phyloP scores from a whole-genome alignment of 2,329 filamentous ascomycete genomes.

The Colletotrichum chrysophilum region DNA sequence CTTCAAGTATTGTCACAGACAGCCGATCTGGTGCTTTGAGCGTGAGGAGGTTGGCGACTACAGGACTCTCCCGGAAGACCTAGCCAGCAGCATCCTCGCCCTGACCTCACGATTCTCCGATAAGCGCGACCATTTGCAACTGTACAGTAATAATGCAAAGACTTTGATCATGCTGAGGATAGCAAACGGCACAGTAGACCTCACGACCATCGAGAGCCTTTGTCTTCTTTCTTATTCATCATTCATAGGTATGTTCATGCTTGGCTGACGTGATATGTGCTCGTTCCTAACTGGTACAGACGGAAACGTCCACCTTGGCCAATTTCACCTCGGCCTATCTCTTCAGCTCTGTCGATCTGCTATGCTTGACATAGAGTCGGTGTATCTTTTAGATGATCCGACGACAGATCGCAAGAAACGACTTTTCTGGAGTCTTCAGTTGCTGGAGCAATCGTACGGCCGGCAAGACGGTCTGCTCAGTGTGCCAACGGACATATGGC shows the following conservation, averaged over 20 bases:
- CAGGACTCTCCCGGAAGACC: constrained; percentile 40
- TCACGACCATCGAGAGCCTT: constrained; percentile 55
- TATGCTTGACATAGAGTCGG: constrained; percentile 48
- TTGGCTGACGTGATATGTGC: background rate
- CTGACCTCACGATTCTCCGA: constrained; percentile 44
- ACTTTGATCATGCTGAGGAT: constrained; percentile 53
- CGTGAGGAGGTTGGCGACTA: constrained; percentile 43
- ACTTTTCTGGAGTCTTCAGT: constrained; percentile 56
- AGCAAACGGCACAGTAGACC: constrained; percentile 53
- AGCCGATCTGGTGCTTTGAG: constrained; percentile 51
- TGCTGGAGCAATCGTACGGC: constrained; percentile 55
- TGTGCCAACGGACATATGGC: constrained; percentile 44
- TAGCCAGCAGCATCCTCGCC: constrained; percentile 45
- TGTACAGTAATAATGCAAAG: constrained; percentile 44
- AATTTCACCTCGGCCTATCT: constrained; percentile 55
- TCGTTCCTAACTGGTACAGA: constrained; percentile 36
- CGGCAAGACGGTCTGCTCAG: constrained; percentile 49
- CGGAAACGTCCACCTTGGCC: constrained; percentile 51
- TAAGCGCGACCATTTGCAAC: constrained; percentile 34
- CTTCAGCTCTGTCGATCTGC: constrained; percentile 56
- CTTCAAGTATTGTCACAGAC: constrained; percentile 48
- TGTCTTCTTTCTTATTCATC: constrained; percentile 55
- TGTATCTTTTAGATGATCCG: constrained; percentile 39
- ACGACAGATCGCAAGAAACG: constrained; percentile 50
- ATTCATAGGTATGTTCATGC: constrained; percentile 46